Base-by-base conservation (phyloP, 2,329 filamentous ascomycete genomes). In the Aciculosporium take region DNA sequence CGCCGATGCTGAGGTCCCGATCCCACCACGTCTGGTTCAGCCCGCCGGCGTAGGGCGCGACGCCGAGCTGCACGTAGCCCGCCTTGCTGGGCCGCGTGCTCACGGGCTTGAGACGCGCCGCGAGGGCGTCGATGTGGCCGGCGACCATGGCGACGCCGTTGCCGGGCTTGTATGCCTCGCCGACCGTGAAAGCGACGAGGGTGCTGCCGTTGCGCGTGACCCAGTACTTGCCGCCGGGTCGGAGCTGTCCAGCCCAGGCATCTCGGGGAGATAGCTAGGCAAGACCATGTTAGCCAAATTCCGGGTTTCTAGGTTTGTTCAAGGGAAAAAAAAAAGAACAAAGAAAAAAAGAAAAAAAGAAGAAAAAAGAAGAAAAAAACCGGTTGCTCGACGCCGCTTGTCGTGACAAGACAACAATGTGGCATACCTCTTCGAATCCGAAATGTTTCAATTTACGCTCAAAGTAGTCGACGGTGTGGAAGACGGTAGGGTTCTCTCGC, bases 21-120 rank as follows among this genome's bases (percentile, higher is more conserved):
- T 96, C 91, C 89, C 88, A 96, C 91, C 91, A 96, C 1, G 91
- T 96, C 47, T 71, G 69, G 57, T 88, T 91, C 46, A 96, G 65
- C 1, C 70, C 87, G 39, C 91, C 89, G 8, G 87, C 89, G 57
- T 96, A 98, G 1, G 84, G 91, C 2, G 91, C 88, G 40, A 96
- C 85, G 20, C 85, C 89, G 6, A 96, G 73, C 65, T 96, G 86
- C 23, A 85, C 61, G 56, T 86, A 98, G 41, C 91, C 89, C 25
- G 84, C 81, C 57, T 82, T 86, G 52, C 71, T 84, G n/a, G 81
- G 77, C 54, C 94, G 79, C 55, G 76, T 84, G 54, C 86, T 86
- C 23, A 95, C 75, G 8, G 91, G 89, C 76, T 96, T 96, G 52
- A 96, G 67, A 61, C 80, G 84, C 15, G 88, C 84, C 13, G 88